Percentiles rank a stretch among this genome's conserved stretches.
phyloP scores from a whole-genome alignment of 306 rosid species.

The Vigna reflexopilosa region DNA sequence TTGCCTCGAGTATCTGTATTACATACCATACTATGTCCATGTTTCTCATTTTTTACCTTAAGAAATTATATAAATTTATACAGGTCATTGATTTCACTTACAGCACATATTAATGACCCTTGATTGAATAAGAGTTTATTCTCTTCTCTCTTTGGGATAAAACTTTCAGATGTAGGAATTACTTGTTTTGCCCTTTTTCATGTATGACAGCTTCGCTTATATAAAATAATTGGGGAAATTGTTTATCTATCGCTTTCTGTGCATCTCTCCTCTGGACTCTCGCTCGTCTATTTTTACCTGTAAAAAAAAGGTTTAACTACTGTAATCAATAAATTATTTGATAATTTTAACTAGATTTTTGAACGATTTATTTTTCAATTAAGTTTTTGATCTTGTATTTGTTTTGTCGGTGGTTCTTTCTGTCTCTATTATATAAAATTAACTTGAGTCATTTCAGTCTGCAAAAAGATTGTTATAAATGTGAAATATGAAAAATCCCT shows the following conservation, averaged over 20 bases:
- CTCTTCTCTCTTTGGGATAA: neutral
- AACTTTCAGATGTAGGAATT: conserved; percentile 8
- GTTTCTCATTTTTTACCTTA: conserved; percentile 42
- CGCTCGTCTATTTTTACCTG: neutral
- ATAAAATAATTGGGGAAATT: conserved; percentile 33
- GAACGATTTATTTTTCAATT: too few species aligned
- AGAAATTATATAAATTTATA: conserved; percentile 26
- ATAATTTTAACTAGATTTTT: too few species aligned
- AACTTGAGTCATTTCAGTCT: too few species aligned
- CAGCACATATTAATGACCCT: conserved; percentile 31
- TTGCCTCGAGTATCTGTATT: conserved; percentile 27
- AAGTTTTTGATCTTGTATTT: too few species aligned
- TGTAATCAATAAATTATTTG: neutral
- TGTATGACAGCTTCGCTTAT: conserved; percentile 15
- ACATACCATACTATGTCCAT: conserved; percentile 24
- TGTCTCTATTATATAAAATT: too few species aligned
- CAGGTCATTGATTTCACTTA: conserved; percentile 27
- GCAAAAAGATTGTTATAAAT: too few species aligned
- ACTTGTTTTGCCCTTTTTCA: neutral
- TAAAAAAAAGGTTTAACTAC: conserved; percentile 1
- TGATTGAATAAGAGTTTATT: conserved; percentile 17
- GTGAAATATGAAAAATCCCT: too few species aligned
- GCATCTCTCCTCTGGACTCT: neutral
- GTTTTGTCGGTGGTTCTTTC: too few species aligned
- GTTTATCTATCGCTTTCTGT: conserved; percentile 5